A percentile compares a stretch with the other conserved stretches of the same genome.
Conservation (phyloP, 108 stramenopile species). For the Epipyxis sp. region DNA sequence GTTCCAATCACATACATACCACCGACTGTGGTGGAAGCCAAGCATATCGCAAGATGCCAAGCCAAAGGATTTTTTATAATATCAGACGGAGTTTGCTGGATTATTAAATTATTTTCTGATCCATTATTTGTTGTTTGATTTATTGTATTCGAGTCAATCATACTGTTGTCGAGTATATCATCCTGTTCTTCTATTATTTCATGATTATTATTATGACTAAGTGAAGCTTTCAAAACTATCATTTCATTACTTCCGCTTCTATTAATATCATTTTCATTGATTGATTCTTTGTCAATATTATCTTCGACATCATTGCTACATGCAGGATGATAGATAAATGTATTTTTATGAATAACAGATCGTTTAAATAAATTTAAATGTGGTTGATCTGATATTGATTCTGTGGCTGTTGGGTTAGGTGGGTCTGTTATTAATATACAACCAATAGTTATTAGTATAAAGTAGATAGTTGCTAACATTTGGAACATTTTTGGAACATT, state of each 20-base stretch:
- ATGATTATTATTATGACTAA: too few species aligned
- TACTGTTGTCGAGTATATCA: too few species aligned
- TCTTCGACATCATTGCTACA: too few species aligned
- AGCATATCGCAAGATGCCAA: neutral
- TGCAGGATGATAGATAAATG: too few species aligned
- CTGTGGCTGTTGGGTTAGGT: neutral
- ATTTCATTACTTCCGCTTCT: neutral
- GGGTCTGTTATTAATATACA: neutral
- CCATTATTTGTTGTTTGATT: neutral
- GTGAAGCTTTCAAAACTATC: neutral
- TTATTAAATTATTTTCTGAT: too few species aligned
- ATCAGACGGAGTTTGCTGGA: neutral
- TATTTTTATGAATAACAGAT: neutral
- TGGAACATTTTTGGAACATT: slow-evolving; percentile 10
- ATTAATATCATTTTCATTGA: too few species aligned
- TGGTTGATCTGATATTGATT: neutral
- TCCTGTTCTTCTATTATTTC: too few species aligned
- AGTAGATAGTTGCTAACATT: neutral
- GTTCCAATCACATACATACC: slow-evolving; percentile 29
- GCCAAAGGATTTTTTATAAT: neutral
- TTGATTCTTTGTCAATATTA: neutral
- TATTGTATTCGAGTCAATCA: too few species aligned
- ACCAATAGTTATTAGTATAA: neutral
- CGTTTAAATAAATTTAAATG: neutral
- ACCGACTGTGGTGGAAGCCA: slow-evolving; percentile 3